These are phyloP conservation scores for Salicornia ramosissima DNA, from an alignment of 148 eudicot species.

Conservation along the genomic window DNA sequence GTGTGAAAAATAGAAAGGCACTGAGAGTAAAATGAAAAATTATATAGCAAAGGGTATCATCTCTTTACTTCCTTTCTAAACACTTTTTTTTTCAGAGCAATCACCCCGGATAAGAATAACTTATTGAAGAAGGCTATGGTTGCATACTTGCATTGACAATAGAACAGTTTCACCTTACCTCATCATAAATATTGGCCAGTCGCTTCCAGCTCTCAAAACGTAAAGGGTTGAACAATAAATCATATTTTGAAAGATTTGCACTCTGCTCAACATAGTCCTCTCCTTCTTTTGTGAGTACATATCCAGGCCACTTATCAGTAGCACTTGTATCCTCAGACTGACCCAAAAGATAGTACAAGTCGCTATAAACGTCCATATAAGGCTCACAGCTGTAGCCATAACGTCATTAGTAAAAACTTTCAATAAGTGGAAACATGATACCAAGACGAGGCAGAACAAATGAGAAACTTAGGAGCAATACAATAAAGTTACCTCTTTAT, in stretches of 20 bases:
- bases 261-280: constrained; percentile 85
- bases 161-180: constrained; percentile 42
- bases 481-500: constrained; percentile 42
- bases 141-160: neutral
- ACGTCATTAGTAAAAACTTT: constrained; percentile 6
- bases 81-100: neutral
- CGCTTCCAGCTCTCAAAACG: constrained; percentile 97
- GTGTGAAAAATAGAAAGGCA: neutral
- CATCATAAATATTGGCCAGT: constrained; percentile 92
- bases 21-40: neutral
- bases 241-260: constrained; percentile 90
- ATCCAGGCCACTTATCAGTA: constrained; percentile 96
- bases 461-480: constrained; percentile 11
- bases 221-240: constrained; percentile 75
- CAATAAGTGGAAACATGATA: constrained; percentile 6
- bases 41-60: no score
- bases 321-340: constrained; percentile 91
- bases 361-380: constrained; percentile 82
- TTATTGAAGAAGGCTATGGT: neutral
- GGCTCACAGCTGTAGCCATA: constrained; percentile 75
- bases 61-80: neutral
- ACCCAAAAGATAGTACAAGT: constrained; percentile 83
- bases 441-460: constrained; percentile 6
- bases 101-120: neutral
- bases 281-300: constrained; percentile 96